These are phyloP conservation scores for Knoxdaviesia proteae DNA, from an alignment of 2,329 filamentous ascomycete genomes.

Conservation along the genomic window DNA sequence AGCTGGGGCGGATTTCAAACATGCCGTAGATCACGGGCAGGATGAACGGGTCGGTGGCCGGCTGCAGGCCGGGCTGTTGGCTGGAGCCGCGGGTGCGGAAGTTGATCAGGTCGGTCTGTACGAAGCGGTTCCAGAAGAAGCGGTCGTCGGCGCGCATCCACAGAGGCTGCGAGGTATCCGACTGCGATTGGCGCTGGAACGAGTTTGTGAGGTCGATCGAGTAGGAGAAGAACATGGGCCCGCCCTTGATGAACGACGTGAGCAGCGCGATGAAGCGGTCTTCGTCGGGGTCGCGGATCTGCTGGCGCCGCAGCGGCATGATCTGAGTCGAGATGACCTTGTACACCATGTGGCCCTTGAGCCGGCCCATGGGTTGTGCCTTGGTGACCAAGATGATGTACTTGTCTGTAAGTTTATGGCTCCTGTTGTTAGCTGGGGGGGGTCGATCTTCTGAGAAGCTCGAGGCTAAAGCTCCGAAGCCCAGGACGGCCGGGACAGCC, in stretches of 20 bases:
- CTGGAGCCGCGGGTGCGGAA: conserved; percentile 48
- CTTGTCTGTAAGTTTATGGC: conserved; percentile 38
- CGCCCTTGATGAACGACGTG: conserved; percentile 59
- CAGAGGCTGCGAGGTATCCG: conserved; percentile 49
- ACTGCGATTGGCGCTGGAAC: conserved; percentile 79
- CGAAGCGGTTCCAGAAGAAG: conserved; percentile 96
- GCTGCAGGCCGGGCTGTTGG: conserved; percentile 47
- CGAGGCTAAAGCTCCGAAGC: too few relatives aligned
- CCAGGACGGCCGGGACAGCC: background rate
- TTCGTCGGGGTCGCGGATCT: conserved; percentile 81
- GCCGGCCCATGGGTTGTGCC: conserved; percentile 68
- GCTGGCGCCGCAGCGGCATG: conserved; percentile 77
- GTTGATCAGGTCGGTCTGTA: conserved; percentile 79
- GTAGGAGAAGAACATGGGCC: conserved; percentile 96
- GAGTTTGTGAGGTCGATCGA: conserved; percentile 90
- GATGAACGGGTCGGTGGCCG: conserved; percentile 74
- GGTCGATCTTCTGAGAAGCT: too few relatives aligned
- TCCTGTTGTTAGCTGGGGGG: too few relatives aligned
- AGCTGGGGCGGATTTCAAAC: conserved; percentile 73
- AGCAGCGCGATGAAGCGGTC: conserved; percentile 74
- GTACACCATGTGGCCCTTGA: conserved; percentile 94
- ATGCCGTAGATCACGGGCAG: conserved; percentile 92
- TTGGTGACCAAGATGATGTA: conserved; percentile 96
- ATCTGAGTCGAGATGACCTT: conserved; percentile 82
- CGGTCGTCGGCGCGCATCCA: conserved; percentile 91